Evolutionary conservation across 1,284 basidiomycete species (phyloP), one percentile per base, ranked within the genome.

Genomic region (Boletus semigastroideus): DNA sequence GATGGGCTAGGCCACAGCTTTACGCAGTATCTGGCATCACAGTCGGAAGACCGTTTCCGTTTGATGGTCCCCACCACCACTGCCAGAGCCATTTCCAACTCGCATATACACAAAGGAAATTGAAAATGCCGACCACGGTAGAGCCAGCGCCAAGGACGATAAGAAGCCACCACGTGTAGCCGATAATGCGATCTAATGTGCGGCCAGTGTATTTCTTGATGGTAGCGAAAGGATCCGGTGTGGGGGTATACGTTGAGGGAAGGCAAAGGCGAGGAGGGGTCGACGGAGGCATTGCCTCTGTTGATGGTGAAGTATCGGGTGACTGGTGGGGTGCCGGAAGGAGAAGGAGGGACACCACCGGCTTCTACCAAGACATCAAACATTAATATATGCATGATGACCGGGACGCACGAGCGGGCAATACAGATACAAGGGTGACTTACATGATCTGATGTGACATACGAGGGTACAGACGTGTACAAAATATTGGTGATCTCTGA

Each of bases 71-170:
- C 58, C 54, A 54, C 55, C 62, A 60, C 59, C 56, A 52, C 12
- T 45, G 72, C 16, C 55, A 53, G 71, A 80, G 79, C 80, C 79
- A 85, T 20, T 68, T 74, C 76, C 79, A 83, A 28, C 79, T 78
- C 14, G 75, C 73, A 19, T 82, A 59, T n/a, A 82, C 79, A 25
- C 90, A 61, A 37, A 86, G 54, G 59, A 86, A 82, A 63, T 90
- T 90, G 58, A 85, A 81, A 34, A 87, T 54, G 0, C 89, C 89
- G 48, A 90, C 63, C 16, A 74, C 65, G 2, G 78, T 74, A 28
- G 84, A 86, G 42, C 91, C 91, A 12, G 87, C 83, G n/a, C 93
- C 92, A 16, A 90, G 66, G 30, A 89, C 55, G 42, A 84, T 77
- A 51, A 93, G 69, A 13, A 86, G 44, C 76, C 82, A 88, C 92